A percentile compares a stretch with the other conserved stretches of the same genome.
Evolutionary conservation across 805 yeast genomes (phyloP).

Genomic region (Wickerhamomyces alni): DNA sequence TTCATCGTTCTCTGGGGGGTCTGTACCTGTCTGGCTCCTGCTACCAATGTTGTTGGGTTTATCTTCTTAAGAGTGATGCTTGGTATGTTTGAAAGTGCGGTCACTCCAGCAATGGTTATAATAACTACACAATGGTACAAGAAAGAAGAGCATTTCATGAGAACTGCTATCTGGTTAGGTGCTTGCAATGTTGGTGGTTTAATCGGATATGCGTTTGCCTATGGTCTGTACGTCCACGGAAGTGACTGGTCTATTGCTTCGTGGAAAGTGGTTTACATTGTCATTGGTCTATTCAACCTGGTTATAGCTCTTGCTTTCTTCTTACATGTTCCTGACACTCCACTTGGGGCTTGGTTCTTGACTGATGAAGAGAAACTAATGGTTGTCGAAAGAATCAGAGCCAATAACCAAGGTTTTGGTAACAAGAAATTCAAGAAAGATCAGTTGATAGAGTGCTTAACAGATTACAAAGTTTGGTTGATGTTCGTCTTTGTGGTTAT

Average conservation of each 20-base stretch:
- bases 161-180: conserved; percentile 40
- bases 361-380: conserved; percentile 39
- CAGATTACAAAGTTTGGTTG: conserved; percentile 46
- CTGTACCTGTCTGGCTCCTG: conserved; percentile 48
- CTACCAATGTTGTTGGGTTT: conserved; percentile 30
- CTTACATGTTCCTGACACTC: conserved; percentile 51
- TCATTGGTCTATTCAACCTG: conserved; percentile 55
- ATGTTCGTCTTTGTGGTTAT: conserved; percentile 34
- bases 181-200: conserved; percentile 41
- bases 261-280: conserved; percentile 57
- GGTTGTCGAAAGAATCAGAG: conserved; percentile 47
- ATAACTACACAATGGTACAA: conserved; percentile 56
- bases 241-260: conserved; percentile 37
- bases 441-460: conserved; percentile 46
- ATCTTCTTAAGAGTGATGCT: conserved; percentile 41
- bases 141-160: conserved; percentile 36
- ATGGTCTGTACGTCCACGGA: conserved; percentile 38
- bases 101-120: conserved; percentile 52
- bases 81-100: conserved; percentile 47
- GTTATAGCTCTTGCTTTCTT: conserved; percentile 40
- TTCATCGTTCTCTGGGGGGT: conserved; percentile 59
- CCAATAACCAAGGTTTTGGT: conserved; percentile 54
- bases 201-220: conserved; percentile 48
- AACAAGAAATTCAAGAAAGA: conserved; percentile 45
- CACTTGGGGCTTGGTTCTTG: conserved; percentile 43